Conservation (phyloP, 306 rosid genomes). For the Crataegus laevigata region DNA sequence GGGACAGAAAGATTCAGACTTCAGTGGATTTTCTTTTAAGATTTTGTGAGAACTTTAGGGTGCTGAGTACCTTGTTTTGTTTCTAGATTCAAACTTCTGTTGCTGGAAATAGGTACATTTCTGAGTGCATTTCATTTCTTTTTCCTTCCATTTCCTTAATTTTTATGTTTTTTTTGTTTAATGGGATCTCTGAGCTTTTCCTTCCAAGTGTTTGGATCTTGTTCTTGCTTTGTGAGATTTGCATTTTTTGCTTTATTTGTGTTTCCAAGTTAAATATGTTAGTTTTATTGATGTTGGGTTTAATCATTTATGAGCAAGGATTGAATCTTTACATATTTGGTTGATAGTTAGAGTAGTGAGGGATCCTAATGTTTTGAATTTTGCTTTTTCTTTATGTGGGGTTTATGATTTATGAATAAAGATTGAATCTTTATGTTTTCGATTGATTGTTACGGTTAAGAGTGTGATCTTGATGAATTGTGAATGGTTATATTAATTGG, state of each 20-base stretch:
- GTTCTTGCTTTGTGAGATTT: not conserved
- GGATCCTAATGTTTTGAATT: too few species aligned
- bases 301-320: too few species aligned
- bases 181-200: not conserved
- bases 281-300: not conserved
- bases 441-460: not conserved
- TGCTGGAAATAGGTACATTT: constrained; percentile 1
- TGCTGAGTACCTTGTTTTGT: not conserved
- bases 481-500: not conserved
- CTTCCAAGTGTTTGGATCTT: not conserved
- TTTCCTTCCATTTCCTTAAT: not conserved
- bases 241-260: not conserved
- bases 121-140: not conserved
- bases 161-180: not conserved
- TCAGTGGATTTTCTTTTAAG: not conserved
- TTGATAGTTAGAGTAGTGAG: too few species aligned
- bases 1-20: not conserved
- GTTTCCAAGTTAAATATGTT: not conserved
- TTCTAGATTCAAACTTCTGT: not conserved
- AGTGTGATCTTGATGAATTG: not conserved
- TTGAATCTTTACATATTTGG: too few species aligned
- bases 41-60: not conserved
- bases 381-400: not conserved
- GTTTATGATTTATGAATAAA: not conserved
- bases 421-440: not conserved